Conservation (phyloP, 2,329 filamentous ascomycete genomes). For the Juglanconis oblonga region DNA sequence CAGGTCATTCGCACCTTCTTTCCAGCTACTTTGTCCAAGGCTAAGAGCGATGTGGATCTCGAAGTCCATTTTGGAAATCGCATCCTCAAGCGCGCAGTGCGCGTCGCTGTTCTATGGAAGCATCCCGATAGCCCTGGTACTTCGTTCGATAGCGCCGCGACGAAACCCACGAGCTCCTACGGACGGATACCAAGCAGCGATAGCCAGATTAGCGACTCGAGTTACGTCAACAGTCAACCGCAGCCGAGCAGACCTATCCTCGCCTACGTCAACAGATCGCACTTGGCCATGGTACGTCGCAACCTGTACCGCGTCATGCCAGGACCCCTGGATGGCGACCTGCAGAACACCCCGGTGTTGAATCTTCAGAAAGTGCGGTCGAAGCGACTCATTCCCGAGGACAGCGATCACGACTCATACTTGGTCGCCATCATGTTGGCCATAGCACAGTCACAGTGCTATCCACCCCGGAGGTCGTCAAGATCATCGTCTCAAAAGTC, state of each 20-base stretch:
- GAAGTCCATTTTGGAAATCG: slow-evolving; percentile 48
- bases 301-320: slow-evolving; percentile 44
- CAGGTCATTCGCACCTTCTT: slow-evolving; percentile 44
- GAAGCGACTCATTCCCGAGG: slow-evolving; percentile 44
- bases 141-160: slow-evolving; percentile 35
- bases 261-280: slow-evolving; percentile 46
- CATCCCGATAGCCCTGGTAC: slow-evolving; percentile 25
- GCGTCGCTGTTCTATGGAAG: slow-evolving; percentile 50
- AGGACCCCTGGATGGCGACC: slow-evolving; percentile 34
- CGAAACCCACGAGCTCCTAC: slow-evolving; percentile 32
- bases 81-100: slow-evolving; percentile 43
- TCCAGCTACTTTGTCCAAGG: slow-evolving; percentile 28
- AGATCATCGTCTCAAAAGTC: slow-evolving; percentile 26
- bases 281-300: slow-evolving; percentile 43
- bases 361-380: slow-evolving; percentile 45
- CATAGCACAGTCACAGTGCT: slow-evolving; percentile 56
- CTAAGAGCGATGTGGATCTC: slow-evolving; percentile 38
- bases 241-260: slow-evolving; percentile 31
- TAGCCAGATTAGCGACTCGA: slow-evolving; percentile 22
- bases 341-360: slow-evolving; percentile 44
- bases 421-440: slow-evolving; percentile 51
- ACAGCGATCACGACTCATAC: slow-evolving; percentile 50
- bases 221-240: slow-evolving; percentile 5
- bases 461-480: slow-evolving; percentile 26
- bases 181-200: slow-evolving; percentile 22